Percentiles rank a stretch among this genome's conserved stretches.
Evolutionary conservation across 2,329 filamentous ascomycete genomes (phyloP).

Genomic region (Cordyceps cateniannulata): DNA sequence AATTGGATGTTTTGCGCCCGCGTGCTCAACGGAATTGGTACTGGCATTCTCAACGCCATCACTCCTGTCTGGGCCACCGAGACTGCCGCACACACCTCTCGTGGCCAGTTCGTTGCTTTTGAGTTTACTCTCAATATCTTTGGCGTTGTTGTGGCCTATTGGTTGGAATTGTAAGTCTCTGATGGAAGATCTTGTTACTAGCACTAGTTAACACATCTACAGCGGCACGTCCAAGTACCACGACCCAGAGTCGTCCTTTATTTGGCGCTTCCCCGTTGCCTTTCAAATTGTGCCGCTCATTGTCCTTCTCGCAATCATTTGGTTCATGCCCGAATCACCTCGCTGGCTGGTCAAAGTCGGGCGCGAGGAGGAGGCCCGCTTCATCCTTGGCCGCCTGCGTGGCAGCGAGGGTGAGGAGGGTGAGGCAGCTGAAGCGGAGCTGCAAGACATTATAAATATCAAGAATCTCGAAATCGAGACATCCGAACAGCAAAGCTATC

Average conservation of each 20-base stretch:
- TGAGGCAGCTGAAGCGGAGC: constrained; percentile 53
- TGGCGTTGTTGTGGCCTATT: constrained; percentile 55
- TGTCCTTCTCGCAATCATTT: constrained; percentile 47
- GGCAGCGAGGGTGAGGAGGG: constrained; percentile 49
- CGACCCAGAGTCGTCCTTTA: constrained; percentile 48
- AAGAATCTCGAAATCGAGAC: constrained; percentile 57
- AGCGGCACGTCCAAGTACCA: constrained; percentile 54
- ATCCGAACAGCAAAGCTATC: constrained; percentile 50
- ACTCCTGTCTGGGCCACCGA: constrained; percentile 68
- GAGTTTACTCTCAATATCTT: constrained; percentile 71
- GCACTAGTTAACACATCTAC: neutral
- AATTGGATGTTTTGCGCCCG: constrained; percentile 61
- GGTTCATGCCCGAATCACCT: constrained; percentile 66
- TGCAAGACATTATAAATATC: constrained; percentile 60
- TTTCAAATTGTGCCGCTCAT: constrained; percentile 63
- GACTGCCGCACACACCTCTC: constrained; percentile 59
- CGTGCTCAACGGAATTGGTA: constrained; percentile 54
- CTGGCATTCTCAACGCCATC: constrained; percentile 64
- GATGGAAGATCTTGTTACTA: neutral
- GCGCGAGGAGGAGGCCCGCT: constrained; percentile 59
- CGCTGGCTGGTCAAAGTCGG: constrained; percentile 62
- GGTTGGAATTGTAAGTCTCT: constrained; percentile 42
- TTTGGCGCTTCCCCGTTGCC: constrained; percentile 63
- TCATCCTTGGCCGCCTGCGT: constrained; percentile 57
- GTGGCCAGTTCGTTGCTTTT: constrained; percentile 63